Percentiles rank a stretch among this genome's conserved stretches.
Conservation (phyloP, 768 basidiomycete genomes). For the Phanerochaete sordida region DNA sequence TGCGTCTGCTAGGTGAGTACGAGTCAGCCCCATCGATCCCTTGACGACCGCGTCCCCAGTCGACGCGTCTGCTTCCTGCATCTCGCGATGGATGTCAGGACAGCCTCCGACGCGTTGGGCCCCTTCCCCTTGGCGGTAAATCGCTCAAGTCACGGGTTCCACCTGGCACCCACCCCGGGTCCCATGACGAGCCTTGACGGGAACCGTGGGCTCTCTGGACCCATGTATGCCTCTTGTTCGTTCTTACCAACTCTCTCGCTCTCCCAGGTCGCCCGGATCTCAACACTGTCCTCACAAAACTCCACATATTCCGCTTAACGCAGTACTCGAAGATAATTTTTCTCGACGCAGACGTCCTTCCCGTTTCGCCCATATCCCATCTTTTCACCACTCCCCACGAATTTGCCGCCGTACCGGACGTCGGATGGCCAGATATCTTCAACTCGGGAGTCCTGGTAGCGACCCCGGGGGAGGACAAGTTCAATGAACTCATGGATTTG, state of each 20-base stretch:
- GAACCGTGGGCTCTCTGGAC: not conserved
- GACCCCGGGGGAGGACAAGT: slow-evolving; percentile 79
- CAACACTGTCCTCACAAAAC: slow-evolving; percentile 89
- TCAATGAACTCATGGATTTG: slow-evolving; percentile 65
- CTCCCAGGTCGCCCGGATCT: slow-evolving; percentile 88
- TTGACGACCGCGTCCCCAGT: not conserved
- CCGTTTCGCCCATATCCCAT: slow-evolving; percentile 84
- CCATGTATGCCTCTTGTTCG: not conserved
- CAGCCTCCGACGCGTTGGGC: not conserved
- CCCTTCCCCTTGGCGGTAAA: not conserved
- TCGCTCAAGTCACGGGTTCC: slow-evolving; percentile 4
- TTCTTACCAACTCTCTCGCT: slow-evolving; percentile 7
- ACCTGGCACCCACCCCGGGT: not conserved
- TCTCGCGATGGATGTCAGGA: not conserved
- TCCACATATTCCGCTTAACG: slow-evolving; percentile 91
- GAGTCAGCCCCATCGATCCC: not conserved
- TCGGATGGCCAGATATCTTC: slow-evolving; percentile 99
- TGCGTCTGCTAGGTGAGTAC: slow-evolving; percentile 80
- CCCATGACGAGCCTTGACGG: not conserved
- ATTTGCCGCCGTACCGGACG: slow-evolving; percentile 93
- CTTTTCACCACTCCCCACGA: slow-evolving; percentile 81
- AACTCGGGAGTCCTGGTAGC: slow-evolving; percentile 95
- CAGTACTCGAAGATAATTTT: slow-evolving; percentile 86
- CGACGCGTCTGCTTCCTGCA: not conserved
- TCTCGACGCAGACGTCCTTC: slow-evolving; percentile 90